Evolutionary conservation across 805 yeast species (phyloP).

Genomic region (Cyberlindnera nakhonratchasimensis): DNA sequence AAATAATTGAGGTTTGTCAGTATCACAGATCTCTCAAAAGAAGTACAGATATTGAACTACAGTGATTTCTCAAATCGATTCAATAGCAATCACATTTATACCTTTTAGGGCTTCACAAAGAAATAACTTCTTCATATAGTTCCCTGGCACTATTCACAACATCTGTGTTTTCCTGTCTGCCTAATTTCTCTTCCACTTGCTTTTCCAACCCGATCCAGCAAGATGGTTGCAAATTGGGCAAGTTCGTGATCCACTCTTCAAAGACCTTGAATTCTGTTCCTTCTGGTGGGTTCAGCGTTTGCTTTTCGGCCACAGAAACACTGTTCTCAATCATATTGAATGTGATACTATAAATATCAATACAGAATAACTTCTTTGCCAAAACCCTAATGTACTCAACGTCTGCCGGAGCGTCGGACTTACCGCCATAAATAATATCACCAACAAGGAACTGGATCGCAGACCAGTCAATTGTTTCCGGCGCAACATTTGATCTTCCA

Average conservation of each 20-base stretch:
- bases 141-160: conserved; percentile 5
- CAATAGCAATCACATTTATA: neutral
- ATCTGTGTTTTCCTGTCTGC: conserved; percentile 10
- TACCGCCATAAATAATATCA: conserved; percentile 63
- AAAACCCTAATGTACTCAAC: conserved; percentile 32
- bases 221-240: conserved; percentile 54
- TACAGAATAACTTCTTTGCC: conserved; percentile 37
- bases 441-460: conserved; percentile 47
- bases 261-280: conserved; percentile 35
- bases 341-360: conserved; percentile 36
- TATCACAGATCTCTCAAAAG: too few species aligned
- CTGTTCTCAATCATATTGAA: conserved; percentile 40
- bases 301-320: conserved; percentile 10
- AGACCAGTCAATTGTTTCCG: conserved; percentile 52
- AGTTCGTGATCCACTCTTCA: conserved; percentile 44
- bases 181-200: conserved; percentile 38
- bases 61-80: too few species aligned
- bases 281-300: conserved; percentile 42
- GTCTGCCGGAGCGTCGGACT: conserved; percentile 45
- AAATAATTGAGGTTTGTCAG: neutral
- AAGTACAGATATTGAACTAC: too few species aligned
- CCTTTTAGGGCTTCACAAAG: too few species aligned
- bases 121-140: conserved; percentile 3
- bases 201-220: conserved; percentile 50
- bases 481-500: conserved; percentile 37